Base-by-base conservation (phyloP, 2,329 filamentous ascomycete species). In the Sporothrix pseudoabietina region DNA sequence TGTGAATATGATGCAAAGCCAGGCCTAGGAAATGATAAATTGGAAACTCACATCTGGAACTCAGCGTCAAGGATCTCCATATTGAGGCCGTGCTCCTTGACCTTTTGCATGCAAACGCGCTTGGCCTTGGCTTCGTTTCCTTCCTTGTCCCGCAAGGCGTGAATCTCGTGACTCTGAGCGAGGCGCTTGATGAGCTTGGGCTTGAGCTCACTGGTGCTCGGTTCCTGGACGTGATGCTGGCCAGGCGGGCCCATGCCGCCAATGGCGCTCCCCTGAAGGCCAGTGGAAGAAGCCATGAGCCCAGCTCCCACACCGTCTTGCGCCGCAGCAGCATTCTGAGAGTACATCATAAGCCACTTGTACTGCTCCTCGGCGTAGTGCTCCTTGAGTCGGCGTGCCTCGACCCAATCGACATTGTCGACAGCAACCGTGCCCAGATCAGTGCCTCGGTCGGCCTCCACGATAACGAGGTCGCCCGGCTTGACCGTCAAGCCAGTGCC, bases 301-400 rank as follows among this genome's bases (percentile, higher is more conserved):
- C 91, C 89, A 70, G 87, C 86, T 49, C 87, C 86, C 7, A 87
- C 83, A 32, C 88, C 87, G 75, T 91, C 89, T 72, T 90, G 86
- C 30, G 86, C 87, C 30, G 86, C 87, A 49, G 87, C 87, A 8
- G 89, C 93, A 79, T 90, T 92, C 80, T 94, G 91, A 0, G 94
- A 97, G 81, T 98, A 99, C 92, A 98, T 96, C 92, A 98, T 97
- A 71, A 99, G 87, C 93, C 95, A 98, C 79, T 94, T 94, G 83
- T 97, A 98, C 81, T 99, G 96, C 80, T 98, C 94, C 80, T 98
- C 94, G 1, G 92, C 92, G 77, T 95, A 97, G 77, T 96, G 91
- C 78, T 97, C 93, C 81, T 98, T 97, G 77, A 94, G 84, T 66
- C 96, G 92, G 79, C 96, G 94, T 9, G 96, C 96, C 70, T 91